These are phyloP conservation scores for Suillus sp. DNA, from an alignment of 768 basidiomycete genomes.

Conservation along the genomic window DNA sequence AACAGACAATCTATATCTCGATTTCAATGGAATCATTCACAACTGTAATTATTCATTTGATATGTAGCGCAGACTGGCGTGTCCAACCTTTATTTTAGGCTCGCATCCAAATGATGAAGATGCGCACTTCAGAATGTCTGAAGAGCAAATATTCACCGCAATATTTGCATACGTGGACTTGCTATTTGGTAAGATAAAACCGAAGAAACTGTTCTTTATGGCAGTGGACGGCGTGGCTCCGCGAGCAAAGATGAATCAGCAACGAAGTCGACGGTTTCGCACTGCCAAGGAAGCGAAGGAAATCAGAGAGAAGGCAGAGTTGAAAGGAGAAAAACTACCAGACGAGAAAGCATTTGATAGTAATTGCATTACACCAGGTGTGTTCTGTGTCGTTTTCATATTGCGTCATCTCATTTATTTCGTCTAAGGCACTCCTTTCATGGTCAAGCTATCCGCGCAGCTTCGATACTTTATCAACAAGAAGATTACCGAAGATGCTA, in stretches of 20 bases:
- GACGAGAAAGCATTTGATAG: slow-evolving; percentile 96
- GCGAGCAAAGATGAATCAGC: slow-evolving; percentile 99
- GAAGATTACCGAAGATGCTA: slow-evolving; percentile 95
- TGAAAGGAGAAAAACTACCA: slow-evolving; percentile 89
- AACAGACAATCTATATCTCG: slow-evolving; percentile 86
- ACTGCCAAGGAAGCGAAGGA: slow-evolving; percentile 93
- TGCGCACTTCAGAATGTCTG: slow-evolving; percentile 92
- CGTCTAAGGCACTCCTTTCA: slow-evolving; percentile 83
- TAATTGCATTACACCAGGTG: slow-evolving; percentile 98
- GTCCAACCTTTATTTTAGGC: slow-evolving; percentile 39
- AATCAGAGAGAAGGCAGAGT: slow-evolving; percentile 79
- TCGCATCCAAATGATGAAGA: slow-evolving; percentile 98
- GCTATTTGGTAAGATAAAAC: slow-evolving; percentile 95
- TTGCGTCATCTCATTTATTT: slow-evolving; percentile 5
- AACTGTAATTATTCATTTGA: slow-evolving; percentile 49
- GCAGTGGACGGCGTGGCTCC: slow-evolving; percentile 98
- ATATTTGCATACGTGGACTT: slow-evolving; percentile 98
- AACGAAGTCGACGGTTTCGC: slow-evolving; percentile 89
- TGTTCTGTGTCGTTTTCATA: slow-evolving; percentile 26
- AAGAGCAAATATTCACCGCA: slow-evolving; percentile 96
- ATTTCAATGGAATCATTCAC: slow-evolving; percentile 94
- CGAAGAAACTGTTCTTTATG: slow-evolving; percentile 98
- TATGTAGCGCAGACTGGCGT: not conserved
- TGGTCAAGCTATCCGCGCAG: slow-evolving; percentile 90
- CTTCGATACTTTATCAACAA: slow-evolving; percentile 96